Evolutionary conservation across 441 rosid genomes (phyloP).

Genomic region (Mallotus japonicus): DNA sequence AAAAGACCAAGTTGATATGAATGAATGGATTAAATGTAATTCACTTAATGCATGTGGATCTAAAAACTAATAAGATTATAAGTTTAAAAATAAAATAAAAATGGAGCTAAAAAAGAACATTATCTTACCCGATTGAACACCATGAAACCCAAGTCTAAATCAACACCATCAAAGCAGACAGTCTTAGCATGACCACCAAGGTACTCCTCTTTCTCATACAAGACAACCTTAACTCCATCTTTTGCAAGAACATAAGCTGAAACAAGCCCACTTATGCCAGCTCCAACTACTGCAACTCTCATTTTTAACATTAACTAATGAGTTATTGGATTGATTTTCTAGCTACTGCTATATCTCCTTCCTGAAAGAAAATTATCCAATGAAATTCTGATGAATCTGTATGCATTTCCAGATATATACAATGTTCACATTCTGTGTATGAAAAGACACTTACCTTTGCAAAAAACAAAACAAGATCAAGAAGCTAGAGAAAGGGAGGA

Average conservation of each 20-base stretch:
- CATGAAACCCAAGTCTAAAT: slow-evolving; percentile 89
- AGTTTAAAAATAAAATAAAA: neutral
- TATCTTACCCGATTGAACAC: slow-evolving; percentile 77
- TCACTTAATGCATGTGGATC: no score
- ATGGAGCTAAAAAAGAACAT: no score
- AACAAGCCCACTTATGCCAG: slow-evolving; percentile 71
- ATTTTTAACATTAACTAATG: slow-evolving; percentile 17
- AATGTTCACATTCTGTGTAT: no score
- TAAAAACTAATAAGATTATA: no score
- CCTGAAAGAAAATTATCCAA: neutral
- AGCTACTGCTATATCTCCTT: neutral
- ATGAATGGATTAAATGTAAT: no score
- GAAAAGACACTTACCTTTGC: no score
- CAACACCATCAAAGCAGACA: slow-evolving; percentile 51
- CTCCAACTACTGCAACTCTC: slow-evolving; percentile 80
- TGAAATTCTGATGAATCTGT: no score
- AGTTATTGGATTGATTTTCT: no score
- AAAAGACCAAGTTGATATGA: no score
- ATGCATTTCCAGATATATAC: no score
- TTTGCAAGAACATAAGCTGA: slow-evolving; percentile 56
- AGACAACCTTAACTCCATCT: slow-evolving; percentile 56
- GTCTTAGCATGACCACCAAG: slow-evolving; percentile 85
- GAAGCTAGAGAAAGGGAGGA: no score
- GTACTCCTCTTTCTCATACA: slow-evolving; percentile 68
- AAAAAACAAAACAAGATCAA: no score